Conservation (phyloP, 2,329 filamentous ascomycete genomes). For the Aspergillus pseudoviridinutans region DNA sequence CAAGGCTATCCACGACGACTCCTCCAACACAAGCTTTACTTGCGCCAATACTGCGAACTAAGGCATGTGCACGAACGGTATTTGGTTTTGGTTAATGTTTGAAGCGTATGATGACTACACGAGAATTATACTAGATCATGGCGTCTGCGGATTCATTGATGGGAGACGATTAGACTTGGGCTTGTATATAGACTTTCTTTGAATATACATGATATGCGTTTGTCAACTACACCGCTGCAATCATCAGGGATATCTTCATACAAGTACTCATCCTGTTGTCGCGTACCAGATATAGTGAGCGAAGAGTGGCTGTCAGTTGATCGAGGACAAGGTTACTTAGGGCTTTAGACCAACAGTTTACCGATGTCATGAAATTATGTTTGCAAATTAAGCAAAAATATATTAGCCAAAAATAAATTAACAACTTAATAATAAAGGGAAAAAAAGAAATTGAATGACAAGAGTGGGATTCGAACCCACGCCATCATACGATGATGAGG, state of each 20-base stretch:
- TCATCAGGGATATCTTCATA: too few relatives aligned
- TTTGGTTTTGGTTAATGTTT: neutral
- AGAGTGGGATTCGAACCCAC: conserved; percentile 8
- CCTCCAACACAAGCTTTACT: conserved; percentile 35
- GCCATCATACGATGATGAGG: conserved; percentile 3
- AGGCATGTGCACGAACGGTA: neutral
- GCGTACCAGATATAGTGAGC: too few relatives aligned
- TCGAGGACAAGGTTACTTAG: too few relatives aligned
- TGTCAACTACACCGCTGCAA: too few relatives aligned
- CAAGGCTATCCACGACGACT: conserved; percentile 31
- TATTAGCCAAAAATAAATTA: too few relatives aligned
- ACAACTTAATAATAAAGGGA: too few relatives aligned
- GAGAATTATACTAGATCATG: neutral
- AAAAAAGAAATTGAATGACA: neutral
- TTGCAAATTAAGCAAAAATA: too few relatives aligned
- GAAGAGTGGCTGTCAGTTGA: too few relatives aligned
- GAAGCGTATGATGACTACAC: neutral
- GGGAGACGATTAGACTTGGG: neutral
- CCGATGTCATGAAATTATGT: too few relatives aligned
- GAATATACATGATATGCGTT: neutral
- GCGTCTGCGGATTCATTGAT: neutral
- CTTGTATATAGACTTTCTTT: neutral
- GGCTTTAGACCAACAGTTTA: too few relatives aligned
- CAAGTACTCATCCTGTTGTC: too few relatives aligned
- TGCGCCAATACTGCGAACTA: conserved; percentile 33